Evolutionary conservation across 441 rosid species (phyloP).

Genomic region (Cnidoscolus chayamansa): DNA sequence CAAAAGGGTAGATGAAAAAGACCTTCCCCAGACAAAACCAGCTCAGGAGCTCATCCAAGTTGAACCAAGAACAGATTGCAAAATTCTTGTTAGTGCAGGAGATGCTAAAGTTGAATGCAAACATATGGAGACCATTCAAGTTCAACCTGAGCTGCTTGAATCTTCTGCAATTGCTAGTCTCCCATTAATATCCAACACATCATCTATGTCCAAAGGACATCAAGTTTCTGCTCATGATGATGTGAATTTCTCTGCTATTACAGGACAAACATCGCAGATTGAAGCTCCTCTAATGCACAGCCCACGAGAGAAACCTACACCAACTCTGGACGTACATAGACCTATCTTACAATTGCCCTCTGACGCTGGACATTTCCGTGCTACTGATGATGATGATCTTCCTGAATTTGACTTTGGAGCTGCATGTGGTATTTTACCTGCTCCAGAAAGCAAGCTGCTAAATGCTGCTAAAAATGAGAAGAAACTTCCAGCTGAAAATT

Average conservation of each 20-base stretch:
- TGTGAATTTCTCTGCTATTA: neutral
- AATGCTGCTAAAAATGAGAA: constrained; percentile 13
- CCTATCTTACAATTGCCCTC: constrained; percentile 8
- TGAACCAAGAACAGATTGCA: constrained; percentile 8
- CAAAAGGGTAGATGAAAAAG: constrained; percentile 12
- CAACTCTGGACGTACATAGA: constrained; percentile 12
- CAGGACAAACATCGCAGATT: constrained; percentile 10
- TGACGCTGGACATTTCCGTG: neutral
- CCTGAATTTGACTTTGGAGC: constrained; percentile 37
- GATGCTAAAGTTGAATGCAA: constrained; percentile 11
- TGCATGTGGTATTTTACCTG: constrained; percentile 12
- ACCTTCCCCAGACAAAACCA: neutral
- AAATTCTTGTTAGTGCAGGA: constrained; percentile 4
- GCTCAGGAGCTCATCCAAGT: constrained; percentile 13
- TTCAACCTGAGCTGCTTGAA: constrained; percentile 15
- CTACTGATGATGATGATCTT: constrained; percentile 34
- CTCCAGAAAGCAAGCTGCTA: constrained; percentile 16
- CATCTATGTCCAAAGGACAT: constrained; percentile 6
- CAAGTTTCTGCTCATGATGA: constrained; percentile 2
- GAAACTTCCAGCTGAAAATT: constrained; percentile 21
- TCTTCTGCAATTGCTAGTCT: constrained; percentile 18
- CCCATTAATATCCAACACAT: constrained; percentile 8
- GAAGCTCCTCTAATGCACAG: constrained; percentile 12
- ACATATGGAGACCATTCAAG: constrained; percentile 8
- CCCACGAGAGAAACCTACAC: constrained; percentile 19